Percentiles rank a stretch among this genome's conserved stretches.
These are phyloP conservation scores for Colletotrichum lini DNA, from an alignment of 2,329 filamentous ascomycete species.

Conservation along the genomic window DNA sequence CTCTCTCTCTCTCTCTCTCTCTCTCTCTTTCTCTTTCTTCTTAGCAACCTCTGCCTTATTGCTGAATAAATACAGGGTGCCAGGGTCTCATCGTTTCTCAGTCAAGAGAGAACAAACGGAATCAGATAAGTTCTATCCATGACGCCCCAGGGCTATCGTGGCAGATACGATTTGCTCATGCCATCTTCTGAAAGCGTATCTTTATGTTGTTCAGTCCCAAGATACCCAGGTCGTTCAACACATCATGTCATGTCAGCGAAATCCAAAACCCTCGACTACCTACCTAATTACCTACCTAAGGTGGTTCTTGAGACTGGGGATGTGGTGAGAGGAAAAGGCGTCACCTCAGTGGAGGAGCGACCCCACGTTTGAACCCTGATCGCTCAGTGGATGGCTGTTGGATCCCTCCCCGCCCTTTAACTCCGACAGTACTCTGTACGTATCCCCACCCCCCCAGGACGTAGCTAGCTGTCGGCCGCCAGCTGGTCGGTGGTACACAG, in stretches of 20 bases:
- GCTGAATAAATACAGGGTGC: too few relatives aligned
- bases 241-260: too few relatives aligned
- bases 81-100: neutral
- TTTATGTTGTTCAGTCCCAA: neutral
- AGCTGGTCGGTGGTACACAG: conserved; percentile 10
- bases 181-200: neutral
- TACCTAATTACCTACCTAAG: neutral
- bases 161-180: neutral
- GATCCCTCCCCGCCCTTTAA: conserved; percentile 14
- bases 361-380: conserved; percentile 24
- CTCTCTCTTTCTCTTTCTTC: neutral
- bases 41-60: neutral
- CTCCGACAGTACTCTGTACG: conserved; percentile 5
- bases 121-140: neutral
- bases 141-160: too few relatives aligned
- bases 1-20: neutral
- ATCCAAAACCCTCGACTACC: neutral
- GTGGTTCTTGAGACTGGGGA: neutral
- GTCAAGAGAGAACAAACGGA: neutral
- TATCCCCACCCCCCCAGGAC: conserved; percentile 14
- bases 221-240: neutral
- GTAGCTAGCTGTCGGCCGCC: conserved; percentile 20
- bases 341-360: conserved; percentile 16
- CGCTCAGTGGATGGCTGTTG: conserved; percentile 25
- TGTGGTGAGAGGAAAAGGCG: neutral